Conservation (phyloP, 2,329 filamentous ascomycete species). For the Dactylonectria estremocensis region DNA sequence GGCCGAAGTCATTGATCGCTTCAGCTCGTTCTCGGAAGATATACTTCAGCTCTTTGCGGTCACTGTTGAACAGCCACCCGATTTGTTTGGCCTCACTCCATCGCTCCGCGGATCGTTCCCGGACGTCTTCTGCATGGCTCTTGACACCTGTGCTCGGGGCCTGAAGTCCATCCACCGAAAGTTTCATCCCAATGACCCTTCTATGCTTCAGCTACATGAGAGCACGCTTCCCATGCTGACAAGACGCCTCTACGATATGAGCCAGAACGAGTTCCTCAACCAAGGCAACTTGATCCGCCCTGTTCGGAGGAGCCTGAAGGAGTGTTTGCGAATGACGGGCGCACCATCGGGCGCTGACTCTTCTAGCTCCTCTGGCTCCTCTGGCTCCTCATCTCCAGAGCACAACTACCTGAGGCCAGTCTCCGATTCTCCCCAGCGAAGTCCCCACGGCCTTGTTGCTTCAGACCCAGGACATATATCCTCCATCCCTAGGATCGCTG, state of each 20-base stretch:
- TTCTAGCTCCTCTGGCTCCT: conserved; percentile 40
- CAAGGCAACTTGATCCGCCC: conserved; percentile 43
- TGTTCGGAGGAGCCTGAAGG: conserved; percentile 51
- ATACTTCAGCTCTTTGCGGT: conserved; percentile 46
- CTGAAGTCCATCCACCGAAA: conserved; percentile 44
- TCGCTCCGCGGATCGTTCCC: conserved; percentile 47
- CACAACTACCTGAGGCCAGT: conserved; percentile 36
- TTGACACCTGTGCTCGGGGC: conserved; percentile 52
- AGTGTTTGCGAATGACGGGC: conserved; percentile 42
- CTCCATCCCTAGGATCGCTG: conserved; percentile 24
- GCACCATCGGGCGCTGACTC: too few relatives aligned
- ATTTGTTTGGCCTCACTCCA: conserved; percentile 37
- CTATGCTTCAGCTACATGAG: conserved; percentile 44
- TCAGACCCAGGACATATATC: conserved; percentile 23
- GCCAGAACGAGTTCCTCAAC: conserved; percentile 48
- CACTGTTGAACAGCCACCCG: conserved; percentile 38
- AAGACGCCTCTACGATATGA: conserved; percentile 45
- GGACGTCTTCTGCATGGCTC: conserved; percentile 47
- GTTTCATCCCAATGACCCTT: conserved; percentile 37
- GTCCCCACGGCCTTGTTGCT: conserved; percentile 9
- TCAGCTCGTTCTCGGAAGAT: conserved; percentile 50
- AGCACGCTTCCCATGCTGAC: conserved; percentile 44
- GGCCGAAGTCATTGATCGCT: conserved; percentile 47
- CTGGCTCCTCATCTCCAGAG: conserved; percentile 37
- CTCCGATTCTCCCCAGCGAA: conserved; percentile 43